These are phyloP conservation scores for Cutaneotrichosporon sp. DNA, from an alignment of 1,284 basidiomycete genomes.

Conservation along the genomic window DNA sequence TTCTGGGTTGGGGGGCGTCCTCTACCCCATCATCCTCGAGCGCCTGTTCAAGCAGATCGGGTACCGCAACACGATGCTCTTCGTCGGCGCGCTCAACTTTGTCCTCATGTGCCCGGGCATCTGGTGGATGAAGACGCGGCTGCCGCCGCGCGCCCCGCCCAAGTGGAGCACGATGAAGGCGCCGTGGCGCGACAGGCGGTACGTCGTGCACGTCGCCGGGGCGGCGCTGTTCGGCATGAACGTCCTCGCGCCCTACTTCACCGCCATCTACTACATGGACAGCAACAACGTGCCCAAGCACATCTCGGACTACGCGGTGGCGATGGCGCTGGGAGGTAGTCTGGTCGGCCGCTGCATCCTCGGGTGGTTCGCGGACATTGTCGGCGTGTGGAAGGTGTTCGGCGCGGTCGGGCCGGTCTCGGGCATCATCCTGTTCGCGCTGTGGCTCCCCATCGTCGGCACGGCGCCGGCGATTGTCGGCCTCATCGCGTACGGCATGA, in stretches of 20 bases:
- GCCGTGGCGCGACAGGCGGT: constrained; percentile 39
- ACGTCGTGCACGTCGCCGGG: constrained; percentile 35
- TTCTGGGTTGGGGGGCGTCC: constrained; percentile 45
- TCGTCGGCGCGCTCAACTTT: constrained; percentile 46
- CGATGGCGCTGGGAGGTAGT: constrained; percentile 43
- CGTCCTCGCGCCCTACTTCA: constrained; percentile 42
- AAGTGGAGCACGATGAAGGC: constrained; percentile 35
- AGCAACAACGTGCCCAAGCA: constrained; percentile 29
- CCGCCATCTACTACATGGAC: constrained; percentile 32
- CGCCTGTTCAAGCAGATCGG: constrained; percentile 30
- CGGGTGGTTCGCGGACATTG: constrained; percentile 39
- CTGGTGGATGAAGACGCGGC: constrained; percentile 44
- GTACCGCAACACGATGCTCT: constrained; percentile 47
- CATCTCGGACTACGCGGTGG: constrained; percentile 41
- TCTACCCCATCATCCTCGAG: constrained; percentile 49
- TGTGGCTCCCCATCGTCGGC: constrained; percentile 42
- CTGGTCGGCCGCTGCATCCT: constrained; percentile 42
- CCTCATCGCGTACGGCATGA: constrained; percentile 40
- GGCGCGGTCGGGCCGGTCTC: constrained; percentile 27
- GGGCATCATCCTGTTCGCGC: constrained; percentile 36
- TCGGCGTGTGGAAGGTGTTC: constrained; percentile 47
- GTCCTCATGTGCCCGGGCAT: constrained; percentile 42
- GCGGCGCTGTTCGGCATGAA: constrained; percentile 35
- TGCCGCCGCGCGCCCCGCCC: constrained; percentile 41
- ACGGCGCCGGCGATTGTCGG: constrained; percentile 41